Percentiles rank a stretch among this genome's conserved stretches.
Conservation (phyloP, 208 protist species). For the Crithidia expoeki region DNA sequence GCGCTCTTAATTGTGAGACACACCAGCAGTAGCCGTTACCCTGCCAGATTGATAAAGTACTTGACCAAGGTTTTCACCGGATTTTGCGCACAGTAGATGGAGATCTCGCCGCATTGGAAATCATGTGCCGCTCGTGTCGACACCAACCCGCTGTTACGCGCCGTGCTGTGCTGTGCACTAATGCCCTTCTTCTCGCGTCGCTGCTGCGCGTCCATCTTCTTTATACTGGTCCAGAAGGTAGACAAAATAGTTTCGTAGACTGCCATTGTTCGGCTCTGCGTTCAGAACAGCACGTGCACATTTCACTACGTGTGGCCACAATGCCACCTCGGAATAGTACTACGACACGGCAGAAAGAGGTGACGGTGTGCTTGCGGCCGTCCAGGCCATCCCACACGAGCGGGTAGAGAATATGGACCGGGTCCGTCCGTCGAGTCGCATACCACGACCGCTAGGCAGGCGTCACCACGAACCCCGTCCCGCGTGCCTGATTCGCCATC, state of each 20-base stretch:
- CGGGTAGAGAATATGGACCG: slow-evolving; percentile 20
- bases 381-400: slow-evolving; percentile 25
- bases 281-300: slow-evolving; percentile 14
- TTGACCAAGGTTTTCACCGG: slow-evolving; percentile 15
- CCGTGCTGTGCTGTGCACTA: too few species aligned
- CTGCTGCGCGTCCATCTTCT: slow-evolving; percentile 9
- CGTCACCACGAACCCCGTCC: background rate
- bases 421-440: slow-evolving; percentile 9
- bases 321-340: slow-evolving; percentile 23
- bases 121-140: background rate
- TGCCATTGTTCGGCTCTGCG: slow-evolving; percentile 19
- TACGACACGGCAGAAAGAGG: slow-evolving; percentile 40
- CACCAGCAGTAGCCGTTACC: slow-evolving; percentile 6
- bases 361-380: slow-evolving; percentile 25
- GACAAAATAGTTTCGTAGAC: slow-evolving; percentile 19
- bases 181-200: slow-evolving; percentile 5
- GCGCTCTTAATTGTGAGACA: slow-evolving; percentile 13
- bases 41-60: slow-evolving; percentile 13
- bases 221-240: slow-evolving; percentile 31
- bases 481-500: slow-evolving; percentile 3
- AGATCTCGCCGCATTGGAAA: slow-evolving; percentile 2
- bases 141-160: too few species aligned
- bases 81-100: slow-evolving; percentile 4
- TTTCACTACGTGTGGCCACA: slow-evolving; percentile 25
- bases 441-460: background rate